These are phyloP conservation scores for Xylaria sp. DNA, from an alignment of 2,329 filamentous ascomycete genomes.

Conservation along the genomic window DNA sequence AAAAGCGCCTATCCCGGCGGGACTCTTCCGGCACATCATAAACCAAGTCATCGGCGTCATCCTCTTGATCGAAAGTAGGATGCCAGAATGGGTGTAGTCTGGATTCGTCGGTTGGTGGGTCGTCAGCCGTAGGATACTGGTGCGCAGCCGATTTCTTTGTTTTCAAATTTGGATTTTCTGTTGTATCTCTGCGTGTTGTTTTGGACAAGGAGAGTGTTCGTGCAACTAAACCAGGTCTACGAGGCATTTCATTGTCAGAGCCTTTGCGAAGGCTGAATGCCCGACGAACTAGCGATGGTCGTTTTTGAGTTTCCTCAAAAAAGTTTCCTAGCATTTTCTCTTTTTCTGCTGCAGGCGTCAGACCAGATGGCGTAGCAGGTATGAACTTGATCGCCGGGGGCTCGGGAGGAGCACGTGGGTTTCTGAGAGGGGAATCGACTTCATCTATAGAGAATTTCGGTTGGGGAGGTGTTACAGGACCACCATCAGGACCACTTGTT, in stretches of 20 bases:
- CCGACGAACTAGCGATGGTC: constrained; percentile 64
- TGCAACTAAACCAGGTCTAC: constrained; percentile 56
- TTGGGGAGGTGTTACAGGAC: constrained; percentile 64
- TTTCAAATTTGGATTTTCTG: constrained; percentile 43
- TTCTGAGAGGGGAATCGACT: constrained; percentile 70
- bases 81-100: constrained; percentile 71
- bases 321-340: constrained; percentile 64
- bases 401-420: constrained; percentile 68
- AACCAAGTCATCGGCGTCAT: constrained; percentile 44
- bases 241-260: constrained; percentile 57
- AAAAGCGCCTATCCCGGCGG: constrained; percentile 57
- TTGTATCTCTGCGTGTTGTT: constrained; percentile 48
- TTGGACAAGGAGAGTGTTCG: constrained; percentile 66
- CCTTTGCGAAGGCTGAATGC: constrained; percentile 62
- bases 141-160: constrained; percentile 46
- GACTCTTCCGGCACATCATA: constrained; percentile 48
- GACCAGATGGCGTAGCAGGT: constrained; percentile 69
- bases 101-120: constrained; percentile 61
- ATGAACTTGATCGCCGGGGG: constrained; percentile 67
- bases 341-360: constrained; percentile 65
- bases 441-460: constrained; percentile 60
- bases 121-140: constrained; percentile 56
- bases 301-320: constrained; percentile 59
- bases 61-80: constrained; percentile 56
- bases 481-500: constrained; percentile 53